A percentile compares a stretch with the other conserved stretches of the same genome.
These are phyloP conservation scores for Chaetomiaceae sp. DNA, from an alignment of 2,329 filamentous ascomycete genomes.

Conservation along the genomic window DNA sequence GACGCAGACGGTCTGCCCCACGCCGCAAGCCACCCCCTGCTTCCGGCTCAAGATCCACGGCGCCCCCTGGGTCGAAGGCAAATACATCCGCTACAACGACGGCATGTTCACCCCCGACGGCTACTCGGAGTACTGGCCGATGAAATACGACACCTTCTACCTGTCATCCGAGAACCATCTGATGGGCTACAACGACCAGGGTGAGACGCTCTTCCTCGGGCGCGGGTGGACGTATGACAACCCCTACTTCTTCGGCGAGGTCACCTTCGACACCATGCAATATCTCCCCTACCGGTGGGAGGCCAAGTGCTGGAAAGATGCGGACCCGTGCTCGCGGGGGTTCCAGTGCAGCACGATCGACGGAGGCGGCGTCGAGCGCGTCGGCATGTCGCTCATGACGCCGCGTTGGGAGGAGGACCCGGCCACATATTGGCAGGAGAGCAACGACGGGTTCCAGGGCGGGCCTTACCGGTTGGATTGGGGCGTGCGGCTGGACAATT, in stretches of 20 bases:
- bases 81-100: neutral
- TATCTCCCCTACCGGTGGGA: neutral
- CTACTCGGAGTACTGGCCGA: too few relatives aligned
- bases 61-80: neutral
- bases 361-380: too few relatives aligned
- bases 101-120: neutral
- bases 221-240: too few relatives aligned
- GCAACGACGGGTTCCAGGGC: neutral
- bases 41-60: neutral
- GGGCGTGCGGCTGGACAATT: too few relatives aligned
- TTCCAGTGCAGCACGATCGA: neutral
- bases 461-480: too few relatives aligned
- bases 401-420: too few relatives aligned
- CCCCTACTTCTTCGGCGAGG: neutral
- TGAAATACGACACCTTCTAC: neutral
- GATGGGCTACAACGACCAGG: neutral
- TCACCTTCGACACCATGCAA: neutral
- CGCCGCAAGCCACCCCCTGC: neutral
- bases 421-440: neutral
- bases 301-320: neutral
- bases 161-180: neutral
- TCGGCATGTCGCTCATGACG: too few relatives aligned
- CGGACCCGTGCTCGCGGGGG: neutral
- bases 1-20: neutral
- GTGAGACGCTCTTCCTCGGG: neutral